phyloP scores from a whole-genome alignment of 2,329 filamentous ascomycete genomes.

The Claviceps spartinae region DNA sequence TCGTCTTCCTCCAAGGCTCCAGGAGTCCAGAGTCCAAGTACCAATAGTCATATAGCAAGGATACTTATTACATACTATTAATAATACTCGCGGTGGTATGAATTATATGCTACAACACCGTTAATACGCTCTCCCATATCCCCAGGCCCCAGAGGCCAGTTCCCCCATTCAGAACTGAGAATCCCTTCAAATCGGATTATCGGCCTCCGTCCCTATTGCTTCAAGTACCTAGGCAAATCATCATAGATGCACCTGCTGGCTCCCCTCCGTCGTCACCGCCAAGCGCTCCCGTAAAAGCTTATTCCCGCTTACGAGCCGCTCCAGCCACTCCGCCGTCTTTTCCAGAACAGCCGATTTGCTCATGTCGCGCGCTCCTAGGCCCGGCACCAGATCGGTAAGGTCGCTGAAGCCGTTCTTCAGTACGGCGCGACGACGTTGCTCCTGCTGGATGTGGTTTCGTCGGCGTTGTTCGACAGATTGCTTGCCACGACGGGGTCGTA shows the following conservation, averaged over 20 bases:
- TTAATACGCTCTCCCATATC: no score
- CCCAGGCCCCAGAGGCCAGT: no score
- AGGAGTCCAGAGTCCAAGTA: no score
- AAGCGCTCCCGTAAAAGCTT: background rate
- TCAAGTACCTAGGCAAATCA: no score
- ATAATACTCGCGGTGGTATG: no score
- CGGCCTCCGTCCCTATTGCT: no score
- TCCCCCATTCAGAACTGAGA: no score
- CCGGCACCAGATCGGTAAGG: background rate
- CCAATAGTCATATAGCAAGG: no score
- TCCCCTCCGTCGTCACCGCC: background rate
- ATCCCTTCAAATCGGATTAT: no score
- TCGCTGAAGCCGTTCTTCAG: background rate
- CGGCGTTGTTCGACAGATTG: background rate
- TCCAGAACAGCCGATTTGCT: constrained; percentile 1
- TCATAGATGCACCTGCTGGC: background rate
- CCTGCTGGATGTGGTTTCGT: constrained; percentile 2
- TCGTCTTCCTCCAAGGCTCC: no score
- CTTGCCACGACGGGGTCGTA: background rate
- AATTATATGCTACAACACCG: no score
- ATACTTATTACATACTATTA: no score
- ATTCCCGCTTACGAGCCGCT: background rate
- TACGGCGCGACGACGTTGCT: background rate
- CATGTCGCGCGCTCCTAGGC: background rate
- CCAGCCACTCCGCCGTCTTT: constrained; percentile 1